Base-by-base conservation (phyloP, 257 asterid genomes). In the Craterostigma plantagineum region DNA sequence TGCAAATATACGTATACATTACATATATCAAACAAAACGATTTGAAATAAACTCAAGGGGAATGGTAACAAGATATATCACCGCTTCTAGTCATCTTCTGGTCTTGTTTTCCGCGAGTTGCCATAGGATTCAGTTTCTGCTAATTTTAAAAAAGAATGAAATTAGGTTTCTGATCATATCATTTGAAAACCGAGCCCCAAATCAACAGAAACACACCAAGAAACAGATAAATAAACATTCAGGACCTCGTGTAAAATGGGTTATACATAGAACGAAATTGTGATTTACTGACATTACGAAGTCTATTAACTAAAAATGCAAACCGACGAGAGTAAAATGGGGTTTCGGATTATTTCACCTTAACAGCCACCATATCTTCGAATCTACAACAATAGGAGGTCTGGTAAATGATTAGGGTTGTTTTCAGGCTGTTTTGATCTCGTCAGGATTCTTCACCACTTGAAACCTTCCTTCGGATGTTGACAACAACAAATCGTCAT, bases 71-170 rank as follows among this genome's bases (percentile, higher is more conserved):
- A 23, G 30, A 23, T 23, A 23, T 23, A 23, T 58, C 64, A 74
- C 92, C 70, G 10, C 38, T 60, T 38, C 48, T 54, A 46, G 47
- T 56, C 61, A 52, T 55, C 45, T 35, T 73, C 53, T 37, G 63
- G 15, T 53, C 68, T 50, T 65, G 73, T 17, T 15, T 13, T n/a
- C 3, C 57, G 10, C 52, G 40, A 35, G 55, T 70, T 27, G 49
- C 42, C 33, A 48, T 18, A 16, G 57, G 38, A 48, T 49, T 65
- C 56, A 58, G 7, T 56, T 64, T 67, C 43, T 65, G 80, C 84
- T 70, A 7, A 34, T 38, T 48, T 33, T 36, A 35, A 43, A 33
- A 59, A 36, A 42, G 57, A 12, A 33, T 15, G 30, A 23, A 23
- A 23, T 23, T 23, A 23, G 30, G 30, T 23, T 23, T 23, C 6